Conservation (phyloP, 129 eudicot genomes). For the Solidago caesia region DNA sequence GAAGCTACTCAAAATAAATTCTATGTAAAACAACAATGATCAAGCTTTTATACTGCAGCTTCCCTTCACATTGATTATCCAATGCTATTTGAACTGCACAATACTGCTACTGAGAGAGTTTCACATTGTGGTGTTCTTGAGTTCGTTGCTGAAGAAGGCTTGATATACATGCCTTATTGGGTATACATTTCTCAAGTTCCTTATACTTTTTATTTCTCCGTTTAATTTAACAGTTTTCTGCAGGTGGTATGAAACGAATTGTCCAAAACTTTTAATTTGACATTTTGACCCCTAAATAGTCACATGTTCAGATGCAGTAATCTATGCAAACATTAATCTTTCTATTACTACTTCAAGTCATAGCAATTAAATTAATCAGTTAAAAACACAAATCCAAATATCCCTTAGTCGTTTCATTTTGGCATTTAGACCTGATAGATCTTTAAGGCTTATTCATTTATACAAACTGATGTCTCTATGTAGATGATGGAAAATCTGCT, state of each 20-base stretch:
- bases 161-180: conserved; percentile 96
- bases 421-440: background rate
- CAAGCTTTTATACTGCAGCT: conserved; percentile 41
- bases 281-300: too few species aligned
- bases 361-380: background rate
- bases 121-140: conserved; percentile 88
- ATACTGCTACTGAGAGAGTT: conserved; percentile 52
- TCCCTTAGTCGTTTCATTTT: background rate
- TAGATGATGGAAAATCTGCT: conserved; percentile 95
- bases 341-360: background rate
- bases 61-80: conserved; percentile 87
- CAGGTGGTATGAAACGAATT: too few species aligned
- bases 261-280: too few species aligned
- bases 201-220: background rate
- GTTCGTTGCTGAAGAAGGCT: conserved; percentile 94
- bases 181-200: conserved; percentile 31
- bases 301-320: background rate
- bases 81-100: conserved; percentile 81
- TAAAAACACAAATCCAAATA: background rate
- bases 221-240: background rate
- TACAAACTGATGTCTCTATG: background rate
- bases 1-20: background rate
- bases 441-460: background rate
- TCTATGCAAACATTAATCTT: background rate
- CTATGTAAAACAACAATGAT: background rate